Conservation (phyloP, 2,329 filamentous ascomycete genomes). For the Colletotrichum lentis region DNA sequence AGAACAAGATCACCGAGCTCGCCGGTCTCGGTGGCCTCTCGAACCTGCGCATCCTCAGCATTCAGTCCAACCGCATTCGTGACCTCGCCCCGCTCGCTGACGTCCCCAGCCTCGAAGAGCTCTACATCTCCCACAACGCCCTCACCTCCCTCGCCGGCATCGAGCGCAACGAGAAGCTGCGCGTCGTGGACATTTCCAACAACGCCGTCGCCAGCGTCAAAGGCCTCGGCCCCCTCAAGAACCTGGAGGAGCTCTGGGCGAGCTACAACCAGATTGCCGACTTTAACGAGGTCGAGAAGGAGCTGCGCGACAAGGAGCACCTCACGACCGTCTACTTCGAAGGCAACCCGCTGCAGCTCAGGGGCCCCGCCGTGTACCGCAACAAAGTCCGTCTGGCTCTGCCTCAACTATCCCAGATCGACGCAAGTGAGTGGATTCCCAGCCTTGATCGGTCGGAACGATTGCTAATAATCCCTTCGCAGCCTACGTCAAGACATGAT, state of each 20-base stretch:
- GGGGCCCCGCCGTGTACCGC: constrained; percentile 83
- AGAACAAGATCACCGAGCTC: constrained; percentile 93
- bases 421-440: constrained; percentile 81
- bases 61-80: constrained; percentile 93
- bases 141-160: constrained; percentile 80
- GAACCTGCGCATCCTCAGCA: constrained; percentile 86
- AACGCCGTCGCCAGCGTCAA: constrained; percentile 81
- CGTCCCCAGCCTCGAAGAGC: constrained; percentile 81
- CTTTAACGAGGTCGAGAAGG: constrained; percentile 82
- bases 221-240: constrained; percentile 72
- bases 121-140: constrained; percentile 97
- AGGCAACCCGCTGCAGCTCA: constrained; percentile 86
- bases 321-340: constrained; percentile 96
- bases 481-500: constrained; percentile 40
- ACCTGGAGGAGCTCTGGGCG: constrained; percentile 93
- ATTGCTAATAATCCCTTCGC: constrained; percentile 10
- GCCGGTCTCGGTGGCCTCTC: constrained; percentile 77
- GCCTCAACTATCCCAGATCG: constrained; percentile 90
- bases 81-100: constrained; percentile 78
- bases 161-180: constrained; percentile 70
- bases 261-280: constrained; percentile 84
- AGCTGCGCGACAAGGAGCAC: constrained; percentile 79
- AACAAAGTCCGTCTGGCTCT: constrained; percentile 91
- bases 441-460: neutral
- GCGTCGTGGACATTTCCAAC: constrained; percentile 86